Percentiles rank a stretch among this genome's conserved stretches.
Conservation (phyloP, 495 filamentous ascomycete species). For the Tuber aestivum region DNA sequence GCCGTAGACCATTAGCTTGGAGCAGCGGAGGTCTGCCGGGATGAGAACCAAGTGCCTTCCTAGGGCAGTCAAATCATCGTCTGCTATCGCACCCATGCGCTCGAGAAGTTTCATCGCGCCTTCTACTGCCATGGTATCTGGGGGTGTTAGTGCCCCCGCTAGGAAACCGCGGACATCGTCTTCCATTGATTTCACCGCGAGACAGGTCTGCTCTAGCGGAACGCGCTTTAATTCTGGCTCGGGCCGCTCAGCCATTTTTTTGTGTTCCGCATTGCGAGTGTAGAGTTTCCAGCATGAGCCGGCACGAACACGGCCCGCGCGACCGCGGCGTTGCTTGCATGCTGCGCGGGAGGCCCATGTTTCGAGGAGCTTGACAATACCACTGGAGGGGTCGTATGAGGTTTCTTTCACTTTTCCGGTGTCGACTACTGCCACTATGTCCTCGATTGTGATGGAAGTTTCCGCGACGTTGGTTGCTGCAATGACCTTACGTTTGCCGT, state of each 20-base stretch:
- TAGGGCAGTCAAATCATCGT: slow-evolving; percentile 77
- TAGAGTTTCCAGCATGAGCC: slow-evolving; percentile 95
- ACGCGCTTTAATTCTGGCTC: slow-evolving; percentile 91
- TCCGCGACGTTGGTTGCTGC: slow-evolving; percentile 95
- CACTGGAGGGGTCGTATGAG: slow-evolving; percentile 82
- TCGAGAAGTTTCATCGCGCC: slow-evolving; percentile 70
- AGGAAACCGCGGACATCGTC: slow-evolving; percentile 75
- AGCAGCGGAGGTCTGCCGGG: slow-evolving; percentile 84
- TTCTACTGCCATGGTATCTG: slow-evolving; percentile 74
- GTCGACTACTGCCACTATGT: slow-evolving; percentile 94
- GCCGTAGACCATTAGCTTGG: slow-evolving; percentile 93
- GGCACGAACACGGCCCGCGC: slow-evolving; percentile 84
- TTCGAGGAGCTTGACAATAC: slow-evolving; percentile 90
- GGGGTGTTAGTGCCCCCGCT: slow-evolving; percentile 79
- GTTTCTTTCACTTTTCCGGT: slow-evolving; percentile 94
- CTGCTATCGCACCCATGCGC: slow-evolving; percentile 81
- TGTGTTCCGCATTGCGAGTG: slow-evolving; percentile 68
- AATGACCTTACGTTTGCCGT: slow-evolving; percentile 81
- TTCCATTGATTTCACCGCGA: slow-evolving; percentile 92
- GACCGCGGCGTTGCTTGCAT: slow-evolving; percentile 91
- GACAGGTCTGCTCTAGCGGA: slow-evolving; percentile 86
- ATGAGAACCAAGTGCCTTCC: slow-evolving; percentile 79
- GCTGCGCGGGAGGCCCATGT: slow-evolving; percentile 93
- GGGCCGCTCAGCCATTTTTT: slow-evolving; percentile 79
- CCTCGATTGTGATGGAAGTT: slow-evolving; percentile 96